phyloP scores from a whole-genome alignment of 2,329 filamentous ascomycete genomes.

The Tolypocladium cylindrosporum region DNA sequence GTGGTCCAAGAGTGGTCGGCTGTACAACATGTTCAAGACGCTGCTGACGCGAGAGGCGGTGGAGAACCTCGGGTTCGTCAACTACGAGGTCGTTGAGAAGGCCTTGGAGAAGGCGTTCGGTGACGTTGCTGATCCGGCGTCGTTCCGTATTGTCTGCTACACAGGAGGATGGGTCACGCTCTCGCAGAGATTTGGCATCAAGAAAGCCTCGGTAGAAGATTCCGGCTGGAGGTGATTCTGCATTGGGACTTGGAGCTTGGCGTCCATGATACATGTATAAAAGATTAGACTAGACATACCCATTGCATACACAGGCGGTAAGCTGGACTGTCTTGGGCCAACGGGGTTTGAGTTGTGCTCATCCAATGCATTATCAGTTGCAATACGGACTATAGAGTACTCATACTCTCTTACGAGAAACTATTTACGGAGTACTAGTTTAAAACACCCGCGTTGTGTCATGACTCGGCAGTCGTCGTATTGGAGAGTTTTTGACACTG shows the following conservation, averaged over 20 bases:
- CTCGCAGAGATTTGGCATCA: conserved; percentile 29
- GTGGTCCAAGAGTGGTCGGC: conserved; percentile 29
- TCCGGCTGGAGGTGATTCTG: background rate
- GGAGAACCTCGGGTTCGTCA: conserved; percentile 27
- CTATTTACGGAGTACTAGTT: background rate
- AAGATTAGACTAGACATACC: no score
- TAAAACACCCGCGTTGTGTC: background rate
- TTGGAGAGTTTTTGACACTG: background rate
- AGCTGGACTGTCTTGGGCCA: background rate
- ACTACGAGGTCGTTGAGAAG: conserved; percentile 22
- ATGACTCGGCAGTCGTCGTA: background rate
- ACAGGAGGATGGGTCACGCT: conserved; percentile 34
- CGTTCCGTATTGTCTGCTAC: conserved; percentile 26
- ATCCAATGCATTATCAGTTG: background rate
- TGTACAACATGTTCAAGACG: conserved; percentile 23
- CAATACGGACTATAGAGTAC: no score
- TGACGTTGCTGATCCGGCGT: conserved; percentile 17
- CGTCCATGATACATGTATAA: background rate
- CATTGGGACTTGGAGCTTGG: background rate
- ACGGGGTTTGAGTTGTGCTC: no score
- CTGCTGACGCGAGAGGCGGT: conserved; percentile 26
- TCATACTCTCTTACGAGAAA: no score
- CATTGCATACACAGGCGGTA: background rate
- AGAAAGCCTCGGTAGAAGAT: conserved; percentile 12
- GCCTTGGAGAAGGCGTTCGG: conserved; percentile 28